These are phyloP conservation scores for Oropetium thomaeum DNA, from an alignment of 176 grass and related monocot genomes.

Conservation along the genomic window DNA sequence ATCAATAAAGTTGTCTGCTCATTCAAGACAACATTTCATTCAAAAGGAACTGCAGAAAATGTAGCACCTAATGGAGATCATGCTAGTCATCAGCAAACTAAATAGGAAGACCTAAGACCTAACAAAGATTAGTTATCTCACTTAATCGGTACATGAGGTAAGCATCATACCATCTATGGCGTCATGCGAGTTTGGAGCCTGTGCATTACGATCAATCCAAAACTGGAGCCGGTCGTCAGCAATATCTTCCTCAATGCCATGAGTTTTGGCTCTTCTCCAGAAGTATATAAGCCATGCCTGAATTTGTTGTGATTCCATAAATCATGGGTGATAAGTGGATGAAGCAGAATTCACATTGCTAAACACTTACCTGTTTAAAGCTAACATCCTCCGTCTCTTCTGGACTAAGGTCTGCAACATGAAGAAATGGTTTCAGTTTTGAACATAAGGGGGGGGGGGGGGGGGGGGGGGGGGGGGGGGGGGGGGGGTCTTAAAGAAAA, in stretches of 20 bases:
- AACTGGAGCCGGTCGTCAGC: slow-evolving; percentile 93
- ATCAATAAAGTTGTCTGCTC: not conserved
- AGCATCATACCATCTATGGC: slow-evolving; percentile 76
- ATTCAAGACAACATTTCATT: not conserved
- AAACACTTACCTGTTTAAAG: slow-evolving; percentile 82
- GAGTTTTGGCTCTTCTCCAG: slow-evolving; percentile 91
- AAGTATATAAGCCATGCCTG: slow-evolving; percentile 95
- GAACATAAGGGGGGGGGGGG: not conserved
- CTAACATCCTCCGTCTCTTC: slow-evolving; percentile 91
- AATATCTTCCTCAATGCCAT: slow-evolving; percentile 94
- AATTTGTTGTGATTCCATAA: slow-evolving; percentile 17
- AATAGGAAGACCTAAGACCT: not conserved
- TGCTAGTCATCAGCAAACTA: not conserved
- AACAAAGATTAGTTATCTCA: not conserved
- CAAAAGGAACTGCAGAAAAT: not conserved
- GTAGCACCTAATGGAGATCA: not conserved
- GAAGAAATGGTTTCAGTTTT: slow-evolving; percentile 33
- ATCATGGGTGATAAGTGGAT: slow-evolving; percentile 15
- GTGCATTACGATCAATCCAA: slow-evolving; percentile 73
- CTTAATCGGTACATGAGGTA: not conserved
- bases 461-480: not conserved
- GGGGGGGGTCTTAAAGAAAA: not conserved
- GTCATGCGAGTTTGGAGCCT: slow-evolving; percentile 88
- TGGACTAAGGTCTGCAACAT: slow-evolving; percentile 79
- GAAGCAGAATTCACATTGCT: slow-evolving; percentile 22